Percentiles rank a stretch among this genome's conserved stretches.
Evolutionary conservation across 75 land plant genomes (phyloP).

Genomic region (Isoetes taiwanensis): DNA sequence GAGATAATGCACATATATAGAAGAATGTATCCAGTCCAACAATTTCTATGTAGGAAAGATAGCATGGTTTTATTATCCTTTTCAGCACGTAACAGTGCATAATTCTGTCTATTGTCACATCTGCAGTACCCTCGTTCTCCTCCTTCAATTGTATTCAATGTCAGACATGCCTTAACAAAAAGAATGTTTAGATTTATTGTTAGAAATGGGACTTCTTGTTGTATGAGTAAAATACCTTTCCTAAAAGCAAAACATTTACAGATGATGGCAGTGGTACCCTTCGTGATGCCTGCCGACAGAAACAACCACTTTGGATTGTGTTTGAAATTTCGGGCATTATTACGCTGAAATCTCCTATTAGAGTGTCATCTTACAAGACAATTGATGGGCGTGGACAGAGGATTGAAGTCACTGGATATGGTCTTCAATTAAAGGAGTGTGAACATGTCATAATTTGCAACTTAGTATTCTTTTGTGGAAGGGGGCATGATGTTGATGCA

Average conservation of each 20-base stretch:
- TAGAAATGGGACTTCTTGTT: not conserved
- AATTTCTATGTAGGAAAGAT: too few relatives aligned
- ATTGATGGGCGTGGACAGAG: conserved; percentile 20
- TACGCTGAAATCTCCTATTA: not conserved
- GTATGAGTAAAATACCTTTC: not conserved
- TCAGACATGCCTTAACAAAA: not conserved
- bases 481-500: conserved; percentile 13
- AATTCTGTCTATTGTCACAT: not conserved
- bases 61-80: not conserved
- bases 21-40: not conserved
- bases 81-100: not conserved
- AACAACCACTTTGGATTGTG: conserved; percentile 19
- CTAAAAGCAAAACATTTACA: not conserved
- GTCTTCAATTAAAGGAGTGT: conserved; percentile 17
- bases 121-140: not conserved
- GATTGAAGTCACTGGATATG: conserved; percentile 13
- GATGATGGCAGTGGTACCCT: conserved; percentile 15
- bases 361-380: conserved; percentile 13
- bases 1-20: not conserved
- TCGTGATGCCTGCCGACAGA: conserved; percentile 13
- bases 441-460: conserved; percentile 17
- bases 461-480: conserved; percentile 10
- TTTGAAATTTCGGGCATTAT: conserved; percentile 16
- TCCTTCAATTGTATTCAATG: not conserved
- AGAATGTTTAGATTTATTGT: not conserved